These are phyloP conservation scores for Lecanicillium sp. DNA, from an alignment of 2,329 filamentous ascomycete species.

Conservation along the genomic window DNA sequence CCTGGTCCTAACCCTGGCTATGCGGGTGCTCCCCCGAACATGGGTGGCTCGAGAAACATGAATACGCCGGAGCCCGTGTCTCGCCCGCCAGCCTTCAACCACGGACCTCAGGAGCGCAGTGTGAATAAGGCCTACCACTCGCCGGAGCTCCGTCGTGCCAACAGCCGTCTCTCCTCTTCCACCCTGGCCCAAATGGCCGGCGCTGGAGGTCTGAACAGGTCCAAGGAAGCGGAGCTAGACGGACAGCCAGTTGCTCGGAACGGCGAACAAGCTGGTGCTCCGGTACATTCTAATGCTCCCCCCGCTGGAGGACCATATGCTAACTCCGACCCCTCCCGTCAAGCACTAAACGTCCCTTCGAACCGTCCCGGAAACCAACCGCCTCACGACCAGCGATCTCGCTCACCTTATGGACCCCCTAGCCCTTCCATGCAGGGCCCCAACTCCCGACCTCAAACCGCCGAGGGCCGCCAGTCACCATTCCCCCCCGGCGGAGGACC, in stretches of 20 bases:
- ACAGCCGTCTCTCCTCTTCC: conserved; percentile 72
- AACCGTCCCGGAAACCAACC: conserved; percentile 28
- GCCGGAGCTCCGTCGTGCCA: conserved; percentile 70
- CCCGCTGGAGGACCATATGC: conserved; percentile 38
- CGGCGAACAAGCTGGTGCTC: conserved; percentile 6
- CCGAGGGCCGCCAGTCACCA: conserved; percentile 22
- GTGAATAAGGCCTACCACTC: conserved; percentile 61
- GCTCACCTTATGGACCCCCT: conserved; percentile 22
- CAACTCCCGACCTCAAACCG: conserved; percentile 21
- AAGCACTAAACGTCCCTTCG: conserved; percentile 38
- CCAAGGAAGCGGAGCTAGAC: conserved; percentile 8
- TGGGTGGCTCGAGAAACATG: conserved; percentile 45
- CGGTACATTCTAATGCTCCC: conserved; percentile 43
- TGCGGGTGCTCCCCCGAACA: conserved; percentile 12
- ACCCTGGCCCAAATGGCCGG: conserved; percentile 75
- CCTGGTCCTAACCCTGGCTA: conserved; percentile 3
- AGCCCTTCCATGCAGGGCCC: conserved; percentile 23
- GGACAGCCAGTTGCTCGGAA: conserved; percentile 3
- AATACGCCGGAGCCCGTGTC: conserved; percentile 69
- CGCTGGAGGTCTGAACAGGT: conserved; percentile 15
- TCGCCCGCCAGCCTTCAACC: conserved; percentile 69
- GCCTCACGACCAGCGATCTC: conserved; percentile 30
- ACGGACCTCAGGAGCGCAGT: conserved; percentile 64
- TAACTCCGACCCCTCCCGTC: conserved; percentile 45
- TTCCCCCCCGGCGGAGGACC: conserved; percentile 17